Evolutionary conservation across 345 rosid genomes (phyloP), one percentile per base, ranked within the genome.

Genomic region (Euphorbia peplus): DNA sequence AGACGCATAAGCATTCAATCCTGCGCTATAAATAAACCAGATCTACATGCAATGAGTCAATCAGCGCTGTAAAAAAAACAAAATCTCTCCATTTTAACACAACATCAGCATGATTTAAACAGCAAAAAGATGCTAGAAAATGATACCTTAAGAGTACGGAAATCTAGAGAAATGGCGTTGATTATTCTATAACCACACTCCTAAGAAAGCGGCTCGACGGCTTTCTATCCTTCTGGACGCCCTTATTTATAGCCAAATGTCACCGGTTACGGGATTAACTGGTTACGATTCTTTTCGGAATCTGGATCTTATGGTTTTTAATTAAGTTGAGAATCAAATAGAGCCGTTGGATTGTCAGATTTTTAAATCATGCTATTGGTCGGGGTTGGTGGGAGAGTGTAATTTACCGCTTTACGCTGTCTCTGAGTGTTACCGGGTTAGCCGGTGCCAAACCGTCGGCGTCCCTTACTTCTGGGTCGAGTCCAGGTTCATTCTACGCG

Each of bases 271-370:
- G 51, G 67, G 62, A 26, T 51, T 5, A 8, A 24, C 32, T 53
- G 32, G 67, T 60, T 21, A 3, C 13, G 67, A 60, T 59, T 57
- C 46, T 26, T 21, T 19, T 6, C 5, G 63, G 47, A 22, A 24
- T 63, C 46, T n/a, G 55, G 4, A 53, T 29, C 54, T 18, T 10
- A 10, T 5, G 51, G 41, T 21, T 26, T 28, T 3, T 8, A 30
- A 22, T 37, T 42, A n/a, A 8, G 21, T 25, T 3, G 24, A 11
- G 37, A 19, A 42, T 56, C 51, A 67, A 60, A 53, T 16, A 16
- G 16, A 52, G 71, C 76, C 76, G 76, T 67, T 60, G 54, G 76
- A 73, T n/a, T 73, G 56, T 51, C 37, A 53, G 47, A 19, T 5
- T 16, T 44, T 41, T 19, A 57, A 16, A 32, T 28, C 13, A 19